Conservation (phyloP, 495 filamentous ascomycete species). For the Penicillium ochrochloron region DNA sequence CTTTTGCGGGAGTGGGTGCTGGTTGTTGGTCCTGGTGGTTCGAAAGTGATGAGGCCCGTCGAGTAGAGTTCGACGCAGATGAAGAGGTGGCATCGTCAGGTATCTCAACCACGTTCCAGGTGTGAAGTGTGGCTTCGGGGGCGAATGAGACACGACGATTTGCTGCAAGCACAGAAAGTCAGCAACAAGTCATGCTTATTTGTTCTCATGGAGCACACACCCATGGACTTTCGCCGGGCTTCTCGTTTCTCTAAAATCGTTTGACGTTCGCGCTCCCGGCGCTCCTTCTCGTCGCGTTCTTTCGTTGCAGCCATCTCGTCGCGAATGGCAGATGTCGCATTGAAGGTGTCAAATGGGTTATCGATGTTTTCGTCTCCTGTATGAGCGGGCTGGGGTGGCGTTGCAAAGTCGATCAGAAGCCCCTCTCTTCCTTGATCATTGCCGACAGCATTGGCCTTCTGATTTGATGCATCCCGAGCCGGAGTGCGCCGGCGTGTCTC, state of each 20-base stretch:
- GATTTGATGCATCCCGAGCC: conserved; percentile 34
- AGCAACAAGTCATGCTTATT: conserved; percentile 1
- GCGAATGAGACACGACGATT: conserved; percentile 97
- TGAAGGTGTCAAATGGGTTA: conserved; percentile 64
- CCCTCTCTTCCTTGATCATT: conserved; percentile 38
- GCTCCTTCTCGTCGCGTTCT: conserved; percentile 75
- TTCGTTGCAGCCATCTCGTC: conserved; percentile 77
- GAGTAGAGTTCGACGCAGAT: conserved; percentile 72
- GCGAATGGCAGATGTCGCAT: conserved; percentile 49
- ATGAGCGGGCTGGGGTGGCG: conserved; percentile 38
- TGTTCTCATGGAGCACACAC: conserved; percentile 33
- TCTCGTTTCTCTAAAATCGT: conserved; percentile 76
- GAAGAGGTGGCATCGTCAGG: conserved; percentile 86
- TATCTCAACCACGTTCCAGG: conserved; percentile 94
- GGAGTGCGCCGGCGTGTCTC: conserved; percentile 50
- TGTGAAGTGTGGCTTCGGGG: conserved; percentile 95
- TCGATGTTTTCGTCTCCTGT: conserved; percentile 45
- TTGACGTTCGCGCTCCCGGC: conserved; percentile 64
- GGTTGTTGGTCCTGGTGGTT: conserved; percentile 46
- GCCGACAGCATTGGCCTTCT: conserved; percentile 23
- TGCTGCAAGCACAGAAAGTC: conserved; percentile 44
- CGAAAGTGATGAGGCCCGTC: conserved; percentile 67
- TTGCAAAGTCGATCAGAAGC: conserved; percentile 54
- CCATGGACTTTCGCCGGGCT: conserved; percentile 86
- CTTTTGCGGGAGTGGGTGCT: conserved; percentile 52